These are phyloP conservation scores for Vaccinium vitisidaea DNA, from an alignment of 148 eudicot species.

Conservation along the genomic window DNA sequence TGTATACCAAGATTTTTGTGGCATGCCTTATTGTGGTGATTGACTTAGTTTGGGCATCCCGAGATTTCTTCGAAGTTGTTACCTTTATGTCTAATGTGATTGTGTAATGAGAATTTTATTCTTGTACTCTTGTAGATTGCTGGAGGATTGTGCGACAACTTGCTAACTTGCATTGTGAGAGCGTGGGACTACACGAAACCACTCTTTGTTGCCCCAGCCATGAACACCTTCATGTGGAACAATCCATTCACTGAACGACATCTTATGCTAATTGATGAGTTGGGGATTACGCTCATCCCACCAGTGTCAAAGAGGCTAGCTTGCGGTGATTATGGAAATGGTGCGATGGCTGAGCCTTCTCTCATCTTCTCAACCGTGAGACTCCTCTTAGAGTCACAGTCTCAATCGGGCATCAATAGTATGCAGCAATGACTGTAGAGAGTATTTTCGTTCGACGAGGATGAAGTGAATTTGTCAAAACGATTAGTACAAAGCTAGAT, in stretches of 20 bases:
- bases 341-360: constrained; percentile 97
- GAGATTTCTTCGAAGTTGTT: background rate
- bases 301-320: constrained; percentile 89
- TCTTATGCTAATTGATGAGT: constrained; percentile 70
- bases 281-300: constrained; percentile 77
- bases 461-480: too few species aligned
- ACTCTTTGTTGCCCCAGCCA: constrained; percentile 86
- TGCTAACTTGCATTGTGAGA: constrained; percentile 80
- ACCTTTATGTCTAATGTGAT: too few species aligned
- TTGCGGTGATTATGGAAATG: constrained; percentile 92
- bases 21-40: background rate
- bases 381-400: constrained; percentile 54
- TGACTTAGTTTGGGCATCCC: background rate
- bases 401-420: background rate
- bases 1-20: background rate
- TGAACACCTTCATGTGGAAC: constrained; percentile 96
- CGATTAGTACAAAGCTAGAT: background rate
- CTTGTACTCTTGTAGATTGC: constrained; percentile 55
- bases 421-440: background rate
- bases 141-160: constrained; percentile 90
- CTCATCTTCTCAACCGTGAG: constrained; percentile 78
- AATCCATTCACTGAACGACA: constrained; percentile 92
- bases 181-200: constrained; percentile 97
- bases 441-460: background rate
- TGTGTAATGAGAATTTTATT: background rate